Evolutionary conservation across 225 moss, liverwort and hornwort species (phyloP).

Genomic region (Polytrichum commune): DNA sequence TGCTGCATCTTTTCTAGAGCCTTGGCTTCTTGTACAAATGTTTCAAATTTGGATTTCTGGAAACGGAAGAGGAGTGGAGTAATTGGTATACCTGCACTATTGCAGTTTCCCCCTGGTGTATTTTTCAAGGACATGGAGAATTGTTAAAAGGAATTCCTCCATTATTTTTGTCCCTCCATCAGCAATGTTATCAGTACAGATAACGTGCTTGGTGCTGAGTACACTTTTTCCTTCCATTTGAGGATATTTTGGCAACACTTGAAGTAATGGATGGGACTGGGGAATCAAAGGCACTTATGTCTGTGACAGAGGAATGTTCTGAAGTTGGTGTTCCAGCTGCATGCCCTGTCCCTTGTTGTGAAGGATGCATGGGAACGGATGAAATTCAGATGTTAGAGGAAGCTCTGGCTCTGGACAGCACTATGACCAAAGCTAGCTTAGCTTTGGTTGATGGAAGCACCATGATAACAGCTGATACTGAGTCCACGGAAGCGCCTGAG

Average conservation of each 20-base stretch:
- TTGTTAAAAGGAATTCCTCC: neutral
- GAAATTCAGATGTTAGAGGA: neutral
- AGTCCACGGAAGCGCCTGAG: too few species aligned
- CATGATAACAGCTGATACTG: too few species aligned
- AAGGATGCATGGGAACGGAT: neutral
- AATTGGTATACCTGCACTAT: constrained; percentile 4
- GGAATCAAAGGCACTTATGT: neutral
- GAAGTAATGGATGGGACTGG: constrained; percentile 3
- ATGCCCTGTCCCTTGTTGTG: neutral
- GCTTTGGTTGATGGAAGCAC: neutral
- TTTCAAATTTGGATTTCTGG: neutral
- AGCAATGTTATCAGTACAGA: neutral
- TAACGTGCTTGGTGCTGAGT: neutral
- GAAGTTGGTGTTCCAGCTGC: neutral
- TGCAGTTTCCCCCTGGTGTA: constrained; percentile 1
- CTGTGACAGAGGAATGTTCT: neutral
- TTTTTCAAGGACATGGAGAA: neutral
- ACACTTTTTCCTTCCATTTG: neutral
- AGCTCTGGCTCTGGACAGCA: neutral
- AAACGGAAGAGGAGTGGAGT: neutral
- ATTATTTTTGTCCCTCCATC: neutral
- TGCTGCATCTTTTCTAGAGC: neutral
- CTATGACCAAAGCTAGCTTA: neutral
- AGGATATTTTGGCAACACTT: neutral
- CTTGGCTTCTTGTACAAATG: neutral